Conservation (phyloP, 495 filamentous ascomycete species). For the Parathielavia appendiculata region DNA sequence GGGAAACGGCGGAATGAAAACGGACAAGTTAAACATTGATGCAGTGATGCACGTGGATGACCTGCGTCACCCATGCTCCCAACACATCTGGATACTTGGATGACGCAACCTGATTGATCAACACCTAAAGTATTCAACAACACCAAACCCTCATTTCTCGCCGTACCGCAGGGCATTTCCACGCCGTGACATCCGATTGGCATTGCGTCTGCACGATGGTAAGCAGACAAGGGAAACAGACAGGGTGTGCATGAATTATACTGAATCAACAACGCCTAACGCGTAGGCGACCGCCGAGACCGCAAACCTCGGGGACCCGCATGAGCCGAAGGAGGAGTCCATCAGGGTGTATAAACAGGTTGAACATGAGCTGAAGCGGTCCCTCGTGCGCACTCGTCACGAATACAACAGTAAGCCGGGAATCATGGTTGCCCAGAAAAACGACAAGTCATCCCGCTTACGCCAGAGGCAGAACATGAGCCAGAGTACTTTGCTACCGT, state of each 20-base stretch:
- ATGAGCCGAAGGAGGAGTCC: slow-evolving; percentile 49
- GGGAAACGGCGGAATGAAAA: no score
- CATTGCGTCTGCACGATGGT: slow-evolving; percentile 3
- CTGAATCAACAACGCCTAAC: background rate
- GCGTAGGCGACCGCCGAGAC: slow-evolving; percentile 50
- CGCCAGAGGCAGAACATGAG: slow-evolving; percentile 32
- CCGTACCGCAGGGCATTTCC: no score
- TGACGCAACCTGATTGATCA: no score
- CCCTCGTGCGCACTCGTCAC: slow-evolving; percentile 48
- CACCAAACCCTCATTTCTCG: no score
- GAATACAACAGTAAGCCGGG: slow-evolving; percentile 25
- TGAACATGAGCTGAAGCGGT: slow-evolving; percentile 45
- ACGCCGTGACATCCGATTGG: no score
- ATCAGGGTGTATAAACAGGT: slow-evolving; percentile 47
- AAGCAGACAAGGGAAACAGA: background rate
- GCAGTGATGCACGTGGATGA: no score
- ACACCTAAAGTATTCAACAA: no score
- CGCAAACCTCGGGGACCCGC: slow-evolving; percentile 43
- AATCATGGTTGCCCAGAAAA: no score
- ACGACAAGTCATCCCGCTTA: slow-evolving; percentile 5
- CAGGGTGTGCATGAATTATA: background rate
- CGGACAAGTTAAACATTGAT: no score
- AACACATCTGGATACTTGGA: no score
- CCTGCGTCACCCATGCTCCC: no score
- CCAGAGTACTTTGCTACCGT: slow-evolving; percentile 49